phyloP scores from a whole-genome alignment of 352 stramenopile genomes.

The Plasmopara halstedii region DNA sequence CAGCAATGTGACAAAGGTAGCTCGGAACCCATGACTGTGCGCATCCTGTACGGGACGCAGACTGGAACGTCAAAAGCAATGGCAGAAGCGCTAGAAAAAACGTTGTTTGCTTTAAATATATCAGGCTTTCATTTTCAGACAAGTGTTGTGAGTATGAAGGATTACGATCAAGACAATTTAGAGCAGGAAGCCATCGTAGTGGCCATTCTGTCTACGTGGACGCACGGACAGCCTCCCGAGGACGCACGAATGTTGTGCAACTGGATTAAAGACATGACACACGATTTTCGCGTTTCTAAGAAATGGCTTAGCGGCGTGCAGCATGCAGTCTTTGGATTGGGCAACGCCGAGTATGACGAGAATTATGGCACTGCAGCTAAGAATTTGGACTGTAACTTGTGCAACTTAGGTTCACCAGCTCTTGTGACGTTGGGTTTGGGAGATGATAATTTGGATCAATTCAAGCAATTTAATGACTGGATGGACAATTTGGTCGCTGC shows the following conservation, averaged over 20 bases:
- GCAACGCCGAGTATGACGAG: slow-evolving; percentile 86
- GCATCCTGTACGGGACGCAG: slow-evolving; percentile 83
- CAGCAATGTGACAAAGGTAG: slow-evolving; percentile 1
- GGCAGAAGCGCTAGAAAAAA: slow-evolving; percentile 67
- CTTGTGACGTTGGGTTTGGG: slow-evolving; percentile 58
- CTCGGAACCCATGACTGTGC: slow-evolving; percentile 42
- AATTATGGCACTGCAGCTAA: slow-evolving; percentile 78
- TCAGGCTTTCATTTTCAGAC: slow-evolving; percentile 76
- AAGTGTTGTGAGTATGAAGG: slow-evolving; percentile 81
- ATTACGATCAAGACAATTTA: slow-evolving; percentile 86
- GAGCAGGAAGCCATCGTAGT: slow-evolving; percentile 83
- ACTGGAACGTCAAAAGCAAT: slow-evolving; percentile 76
- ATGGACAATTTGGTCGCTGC: slow-evolving; percentile 67
- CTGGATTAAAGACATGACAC: slow-evolving; percentile 84
- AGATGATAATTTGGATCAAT: slow-evolving; percentile 82
- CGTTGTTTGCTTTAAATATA: slow-evolving; percentile 74
- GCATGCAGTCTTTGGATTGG: slow-evolving; percentile 81
- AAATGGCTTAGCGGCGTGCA: slow-evolving; percentile 59
- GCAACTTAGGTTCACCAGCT: slow-evolving; percentile 47
- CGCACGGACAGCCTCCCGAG: slow-evolving; percentile 62
- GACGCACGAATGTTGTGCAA: slow-evolving; percentile 72
- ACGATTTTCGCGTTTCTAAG: slow-evolving; percentile 86
- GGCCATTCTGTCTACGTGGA: slow-evolving; percentile 83
- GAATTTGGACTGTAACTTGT: slow-evolving; percentile 54
- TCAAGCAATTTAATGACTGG: slow-evolving; percentile 76